Conservation (phyloP, 345 rosid species). For the Lepidium africanum region DNA sequence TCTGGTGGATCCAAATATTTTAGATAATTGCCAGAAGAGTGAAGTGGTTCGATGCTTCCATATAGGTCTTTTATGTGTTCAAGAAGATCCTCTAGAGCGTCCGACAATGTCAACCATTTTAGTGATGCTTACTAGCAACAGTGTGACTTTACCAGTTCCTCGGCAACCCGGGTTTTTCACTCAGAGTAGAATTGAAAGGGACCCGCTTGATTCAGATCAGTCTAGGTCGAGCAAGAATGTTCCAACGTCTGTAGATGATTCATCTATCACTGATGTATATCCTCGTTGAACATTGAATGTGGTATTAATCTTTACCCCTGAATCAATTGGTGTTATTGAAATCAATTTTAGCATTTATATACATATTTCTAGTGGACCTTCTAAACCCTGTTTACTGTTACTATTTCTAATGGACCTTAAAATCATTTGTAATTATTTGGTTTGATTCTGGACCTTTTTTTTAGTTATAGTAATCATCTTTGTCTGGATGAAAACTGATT, state of each 20-base stretch:
- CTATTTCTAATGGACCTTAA: too few species aligned
- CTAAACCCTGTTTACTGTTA: too few species aligned
- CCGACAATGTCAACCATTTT: constrained; percentile 43
- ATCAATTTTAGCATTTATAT: too few species aligned
- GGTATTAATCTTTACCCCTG: too few species aligned
- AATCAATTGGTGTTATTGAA: too few species aligned
- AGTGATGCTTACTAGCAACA: constrained; percentile 30
- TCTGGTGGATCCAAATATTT: constrained; percentile 39
- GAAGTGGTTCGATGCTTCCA: constrained; percentile 49
- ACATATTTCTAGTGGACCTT: too few species aligned
- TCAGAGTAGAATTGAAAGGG: neutral
- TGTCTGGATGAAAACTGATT: too few species aligned
- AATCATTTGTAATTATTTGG: too few species aligned
- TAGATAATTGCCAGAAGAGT: constrained; percentile 13
- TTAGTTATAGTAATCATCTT: too few species aligned
- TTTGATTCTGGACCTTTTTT: too few species aligned
- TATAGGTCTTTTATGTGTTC: constrained; percentile 54
- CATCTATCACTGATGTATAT: constrained; percentile 31
- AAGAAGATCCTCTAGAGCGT: constrained; percentile 45
- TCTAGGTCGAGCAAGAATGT: constrained; percentile 7
- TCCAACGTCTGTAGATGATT: constrained; percentile 26
- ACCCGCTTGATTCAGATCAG: neutral
- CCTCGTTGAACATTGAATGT: constrained; percentile 28
- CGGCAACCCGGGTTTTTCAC: constrained; percentile 34
- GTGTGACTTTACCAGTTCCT: constrained; percentile 28